phyloP scores from a whole-genome alignment of 1,284 basidiomycete genomes.

The Xanthoconium separans region DNA sequence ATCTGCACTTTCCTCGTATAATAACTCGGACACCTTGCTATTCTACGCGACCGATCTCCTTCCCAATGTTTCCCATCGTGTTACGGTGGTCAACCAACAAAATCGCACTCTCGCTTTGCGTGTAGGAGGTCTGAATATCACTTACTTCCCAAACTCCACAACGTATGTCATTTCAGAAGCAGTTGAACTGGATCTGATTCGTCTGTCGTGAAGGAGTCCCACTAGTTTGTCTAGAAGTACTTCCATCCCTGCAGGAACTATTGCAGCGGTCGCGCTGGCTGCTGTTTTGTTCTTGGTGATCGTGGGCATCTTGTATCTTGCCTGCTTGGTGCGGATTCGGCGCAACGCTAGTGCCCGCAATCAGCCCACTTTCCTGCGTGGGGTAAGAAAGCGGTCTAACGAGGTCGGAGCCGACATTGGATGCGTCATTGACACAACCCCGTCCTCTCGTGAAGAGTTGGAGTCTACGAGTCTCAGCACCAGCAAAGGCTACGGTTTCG shows the following conservation, averaged over 20 bases:
- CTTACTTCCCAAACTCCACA: constrained; percentile 33
- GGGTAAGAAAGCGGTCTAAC: not conserved
- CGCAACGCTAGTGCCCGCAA: constrained; percentile 38
- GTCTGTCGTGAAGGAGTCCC: constrained; percentile 9
- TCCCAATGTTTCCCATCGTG: constrained; percentile 43
- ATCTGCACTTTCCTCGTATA: constrained; percentile 45
- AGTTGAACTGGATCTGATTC: constrained; percentile 5
- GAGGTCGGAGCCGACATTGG: constrained; percentile 11
- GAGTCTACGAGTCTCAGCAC: constrained; percentile 29
- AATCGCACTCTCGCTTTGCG: constrained; percentile 44
- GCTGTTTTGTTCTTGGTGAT: constrained; percentile 50
- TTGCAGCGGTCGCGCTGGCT: constrained; percentile 61
- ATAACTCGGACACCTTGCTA: constrained; percentile 48
- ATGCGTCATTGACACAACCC: constrained; percentile 2
- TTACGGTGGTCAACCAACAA: constrained; percentile 57
- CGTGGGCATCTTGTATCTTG: constrained; percentile 38
- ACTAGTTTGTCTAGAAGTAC: constrained; percentile 10
- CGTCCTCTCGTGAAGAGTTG: constrained; percentile 24
- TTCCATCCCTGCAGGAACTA: constrained; percentile 47
- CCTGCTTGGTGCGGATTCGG: constrained; percentile 38
- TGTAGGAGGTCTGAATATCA: constrained; percentile 41
- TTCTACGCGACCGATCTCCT: constrained; percentile 65
- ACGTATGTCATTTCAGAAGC: constrained; percentile 22
- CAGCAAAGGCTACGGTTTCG: constrained; percentile 33
- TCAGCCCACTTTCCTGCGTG: not conserved